These are phyloP conservation scores for Oxytropis ochrocephala DNA, from an alignment of 306 rosid species.

Conservation along the genomic window DNA sequence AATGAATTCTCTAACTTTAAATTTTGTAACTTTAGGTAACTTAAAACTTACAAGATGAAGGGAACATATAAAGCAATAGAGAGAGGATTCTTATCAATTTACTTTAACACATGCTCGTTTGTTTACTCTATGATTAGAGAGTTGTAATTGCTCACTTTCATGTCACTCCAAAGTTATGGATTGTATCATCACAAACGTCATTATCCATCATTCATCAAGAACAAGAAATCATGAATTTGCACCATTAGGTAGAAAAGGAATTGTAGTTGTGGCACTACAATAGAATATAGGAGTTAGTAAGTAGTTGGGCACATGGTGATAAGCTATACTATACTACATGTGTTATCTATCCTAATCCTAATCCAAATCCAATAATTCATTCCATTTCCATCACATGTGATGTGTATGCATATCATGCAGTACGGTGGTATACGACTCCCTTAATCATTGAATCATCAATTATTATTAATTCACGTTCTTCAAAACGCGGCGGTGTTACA, in stretches of 20 bases:
- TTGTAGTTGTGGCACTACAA: background rate
- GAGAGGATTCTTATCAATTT: no score
- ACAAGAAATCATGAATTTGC: background rate
- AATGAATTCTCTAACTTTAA: no score
- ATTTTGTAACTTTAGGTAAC: no score
- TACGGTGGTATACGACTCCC: conserved; percentile 21
- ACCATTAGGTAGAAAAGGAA: no score
- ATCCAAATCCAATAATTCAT: conserved; percentile 12
- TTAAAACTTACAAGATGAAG: no score
- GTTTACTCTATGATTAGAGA: background rate
- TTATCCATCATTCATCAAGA: background rate
- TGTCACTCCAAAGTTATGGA: background rate
- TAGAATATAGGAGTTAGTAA: background rate
- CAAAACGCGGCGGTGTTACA: background rate
- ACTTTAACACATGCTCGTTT: no score
- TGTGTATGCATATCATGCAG: background rate
- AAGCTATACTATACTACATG: background rate
- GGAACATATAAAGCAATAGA: no score
- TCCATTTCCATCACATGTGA: conserved; percentile 35
- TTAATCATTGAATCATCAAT: conserved; percentile 12
- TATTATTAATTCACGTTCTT: background rate
- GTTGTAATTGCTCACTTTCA: conserved; percentile 2
- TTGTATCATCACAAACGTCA: background rate
- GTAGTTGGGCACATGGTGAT: conserved; percentile 30
- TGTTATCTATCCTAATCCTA: conserved; percentile 7